Percentiles rank a stretch among this genome's conserved stretches.
These are phyloP conservation scores for Vitis hybrid DNA, from an alignment of 177 flowering plant genomes.

Conservation along the genomic window DNA sequence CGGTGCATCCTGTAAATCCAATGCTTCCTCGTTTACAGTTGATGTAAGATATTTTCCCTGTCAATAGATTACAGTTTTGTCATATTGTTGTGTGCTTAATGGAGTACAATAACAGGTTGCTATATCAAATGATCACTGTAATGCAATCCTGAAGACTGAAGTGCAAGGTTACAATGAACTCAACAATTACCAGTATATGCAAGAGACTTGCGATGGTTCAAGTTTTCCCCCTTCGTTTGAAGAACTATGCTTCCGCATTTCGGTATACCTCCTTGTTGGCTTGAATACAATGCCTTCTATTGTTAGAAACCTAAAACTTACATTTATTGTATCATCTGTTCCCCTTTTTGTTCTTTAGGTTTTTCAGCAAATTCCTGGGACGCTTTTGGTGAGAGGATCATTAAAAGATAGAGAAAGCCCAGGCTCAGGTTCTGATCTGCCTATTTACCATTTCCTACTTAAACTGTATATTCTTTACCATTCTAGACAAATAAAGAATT, in stretches of 20 bases:
- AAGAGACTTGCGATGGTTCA: conserved; percentile 25
- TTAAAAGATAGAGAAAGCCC: conserved; percentile 43
- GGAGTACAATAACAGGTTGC: conserved; percentile 35
- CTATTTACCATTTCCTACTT: background rate
- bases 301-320: background rate
- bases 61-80: background rate
- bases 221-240: conserved; percentile 12
- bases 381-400: conserved; percentile 77
- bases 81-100: conserved; percentile 13
- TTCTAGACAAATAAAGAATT: background rate
- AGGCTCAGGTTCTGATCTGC: conserved; percentile 42
- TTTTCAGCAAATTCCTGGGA: conserved; percentile 91
- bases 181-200: conserved; percentile 12
- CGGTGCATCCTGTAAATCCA: conserved; percentile 72
- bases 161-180: conserved; percentile 13
- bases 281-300: conserved; percentile 6
- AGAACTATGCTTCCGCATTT: conserved; percentile 48
- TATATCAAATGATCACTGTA: conserved; percentile 50
- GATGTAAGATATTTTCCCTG: conserved; percentile 50
- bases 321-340: background rate
- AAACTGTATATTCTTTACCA: background rate
- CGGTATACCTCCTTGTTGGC: conserved; percentile 31
- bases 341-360: conserved; percentile 39
- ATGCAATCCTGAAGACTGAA: conserved; percentile 36
- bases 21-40: conserved; percentile 49